Conservation (phyloP, 495 filamentous ascomycete species). For the Talaromyces liani region DNA sequence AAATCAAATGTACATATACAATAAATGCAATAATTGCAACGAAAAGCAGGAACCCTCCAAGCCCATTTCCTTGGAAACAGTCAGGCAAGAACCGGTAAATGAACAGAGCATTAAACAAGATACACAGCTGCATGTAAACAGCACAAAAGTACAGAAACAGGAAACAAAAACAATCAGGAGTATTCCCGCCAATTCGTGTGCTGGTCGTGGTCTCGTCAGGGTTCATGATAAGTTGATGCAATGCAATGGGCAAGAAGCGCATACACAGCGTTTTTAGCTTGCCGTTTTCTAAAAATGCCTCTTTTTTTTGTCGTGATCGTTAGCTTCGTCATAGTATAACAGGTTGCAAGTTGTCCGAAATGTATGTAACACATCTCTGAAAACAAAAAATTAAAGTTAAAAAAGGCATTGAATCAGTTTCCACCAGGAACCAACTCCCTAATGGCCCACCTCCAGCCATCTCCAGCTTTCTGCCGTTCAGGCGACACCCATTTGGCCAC, state of each 20-base stretch:
- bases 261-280: background rate
- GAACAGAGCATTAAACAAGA: background rate
- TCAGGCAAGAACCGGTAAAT: background rate
- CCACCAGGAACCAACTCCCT: slow-evolving; percentile 30
- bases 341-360: background rate
- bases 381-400: background rate
- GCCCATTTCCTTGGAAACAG: background rate
- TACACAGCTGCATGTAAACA: background rate
- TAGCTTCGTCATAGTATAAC: background rate
- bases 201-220: slow-evolving; percentile 6
- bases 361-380: background rate
- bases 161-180: background rate
- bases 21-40: background rate
- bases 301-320: background rate
- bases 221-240: slow-evolving; percentile 6
- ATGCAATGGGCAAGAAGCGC: background rate
- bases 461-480: slow-evolving; percentile 34
- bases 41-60: background rate
- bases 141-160: background rate
- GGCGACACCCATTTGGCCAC: slow-evolving; percentile 65
- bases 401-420: background rate
- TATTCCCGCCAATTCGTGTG: slow-evolving; percentile 1
- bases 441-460: slow-evolving; percentile 50
- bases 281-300: background rate
- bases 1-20: background rate